These are phyloP conservation scores for Cytospora paraplurivora DNA, from an alignment of 2,329 filamentous ascomycete genomes.

Conservation along the genomic window DNA sequence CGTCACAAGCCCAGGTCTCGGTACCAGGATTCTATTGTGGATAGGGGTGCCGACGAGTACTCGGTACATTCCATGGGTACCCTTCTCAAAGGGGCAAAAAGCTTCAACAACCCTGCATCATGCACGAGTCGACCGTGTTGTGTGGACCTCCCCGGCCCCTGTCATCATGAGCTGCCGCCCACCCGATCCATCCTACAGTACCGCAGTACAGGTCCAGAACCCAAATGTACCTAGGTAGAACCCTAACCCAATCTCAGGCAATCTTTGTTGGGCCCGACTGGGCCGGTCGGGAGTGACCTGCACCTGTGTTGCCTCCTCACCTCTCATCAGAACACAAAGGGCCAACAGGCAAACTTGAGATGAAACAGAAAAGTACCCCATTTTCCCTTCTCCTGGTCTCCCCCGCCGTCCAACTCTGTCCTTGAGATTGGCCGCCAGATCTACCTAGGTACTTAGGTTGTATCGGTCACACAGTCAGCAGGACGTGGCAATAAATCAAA, in stretches of 20 bases:
- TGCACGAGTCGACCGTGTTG: constrained; percentile 28
- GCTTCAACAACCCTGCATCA: constrained; percentile 27
- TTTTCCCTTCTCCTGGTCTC: constrained; percentile 5
- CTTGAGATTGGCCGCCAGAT: neutral
- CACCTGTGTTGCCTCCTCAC: constrained; percentile 17
- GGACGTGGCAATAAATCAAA: neutral
- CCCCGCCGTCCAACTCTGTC: neutral
- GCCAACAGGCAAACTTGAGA: constrained; percentile 27
- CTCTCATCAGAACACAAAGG: constrained; percentile 21
- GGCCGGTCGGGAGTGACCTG: constrained; percentile 9
- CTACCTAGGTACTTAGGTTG: neutral
- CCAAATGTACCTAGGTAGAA: neutral
- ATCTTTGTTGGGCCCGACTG: neutral
- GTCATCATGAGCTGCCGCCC: constrained; percentile 28
- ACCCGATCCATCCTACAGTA: constrained; percentile 11
- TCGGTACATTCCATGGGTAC: constrained; percentile 14
- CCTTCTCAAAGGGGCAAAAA: constrained; percentile 7
- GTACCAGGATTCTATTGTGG: constrained; percentile 15
- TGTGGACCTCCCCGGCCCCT: constrained; percentile 25
- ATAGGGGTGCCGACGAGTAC: constrained; percentile 20
- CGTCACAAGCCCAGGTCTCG: constrained; percentile 16
- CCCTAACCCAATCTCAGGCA: constrained; percentile 28
- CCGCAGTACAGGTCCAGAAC: neutral
- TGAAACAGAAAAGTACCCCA: constrained; percentile 28
- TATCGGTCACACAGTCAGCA: neutral